phyloP scores from a whole-genome alignment of 108 stramenopile genomes.

The Halocafeteria seosinensis region DNA sequence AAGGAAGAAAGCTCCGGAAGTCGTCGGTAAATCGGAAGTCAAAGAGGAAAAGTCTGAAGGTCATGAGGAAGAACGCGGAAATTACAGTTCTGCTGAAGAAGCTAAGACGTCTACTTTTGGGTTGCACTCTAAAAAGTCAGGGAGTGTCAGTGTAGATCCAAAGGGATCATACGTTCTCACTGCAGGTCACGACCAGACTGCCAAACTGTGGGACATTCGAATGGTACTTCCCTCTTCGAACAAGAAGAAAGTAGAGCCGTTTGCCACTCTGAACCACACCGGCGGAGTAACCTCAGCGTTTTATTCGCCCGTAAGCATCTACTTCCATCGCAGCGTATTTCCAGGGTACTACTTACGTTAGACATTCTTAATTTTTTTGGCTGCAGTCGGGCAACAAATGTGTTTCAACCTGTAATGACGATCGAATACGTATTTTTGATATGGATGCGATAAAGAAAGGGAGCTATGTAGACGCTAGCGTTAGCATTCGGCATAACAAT shows the following conservation, averaged over 20 bases:
- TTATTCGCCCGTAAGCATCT: neutral
- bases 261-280: neutral
- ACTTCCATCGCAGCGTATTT: neutral
- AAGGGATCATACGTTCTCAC: neutral
- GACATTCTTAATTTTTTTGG: no score
- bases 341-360: no score
- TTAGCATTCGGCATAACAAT: slow-evolving; percentile 1
- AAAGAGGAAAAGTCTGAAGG: neutral
- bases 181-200: neutral
- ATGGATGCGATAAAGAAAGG: neutral
- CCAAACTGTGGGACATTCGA: neutral
- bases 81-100: neutral
- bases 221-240: neutral
- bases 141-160: neutral
- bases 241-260: neutral
- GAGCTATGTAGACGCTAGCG: neutral
- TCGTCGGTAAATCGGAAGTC: neutral
- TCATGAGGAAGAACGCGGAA: no score
- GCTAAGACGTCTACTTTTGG: neutral
- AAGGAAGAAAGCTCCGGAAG: neutral
- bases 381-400: no score
- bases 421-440: neutral
- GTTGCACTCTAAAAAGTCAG: neutral
- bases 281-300: neutral
- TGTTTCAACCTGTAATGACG: neutral